Conservation (phyloP, 345 rosid genomes). For the Populus euphratica region DNA sequence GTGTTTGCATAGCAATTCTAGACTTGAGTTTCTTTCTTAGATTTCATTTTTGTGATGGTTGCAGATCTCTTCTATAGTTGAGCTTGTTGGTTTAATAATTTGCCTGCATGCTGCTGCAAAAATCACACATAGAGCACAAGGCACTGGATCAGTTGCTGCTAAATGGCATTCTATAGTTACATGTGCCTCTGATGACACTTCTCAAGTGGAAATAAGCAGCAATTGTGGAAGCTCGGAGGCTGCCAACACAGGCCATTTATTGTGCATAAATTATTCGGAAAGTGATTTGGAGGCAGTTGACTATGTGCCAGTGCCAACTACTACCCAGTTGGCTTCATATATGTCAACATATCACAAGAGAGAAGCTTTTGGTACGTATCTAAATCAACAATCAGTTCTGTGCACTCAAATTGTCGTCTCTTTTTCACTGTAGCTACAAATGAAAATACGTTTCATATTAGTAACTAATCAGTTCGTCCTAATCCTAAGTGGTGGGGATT, state of each 20-base stretch:
- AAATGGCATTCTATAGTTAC: conserved; percentile 33
- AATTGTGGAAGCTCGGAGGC: conserved; percentile 1
- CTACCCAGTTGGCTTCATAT: conserved; percentile 14
- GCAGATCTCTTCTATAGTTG: conserved; percentile 34
- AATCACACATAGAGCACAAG: conserved; percentile 37
- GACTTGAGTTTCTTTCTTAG: not conserved
- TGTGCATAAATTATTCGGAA: conserved; percentile 19
- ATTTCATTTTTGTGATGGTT: not conserved
- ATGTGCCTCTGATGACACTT: conserved; percentile 4
- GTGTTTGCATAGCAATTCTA: not conserved
- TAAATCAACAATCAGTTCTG: not conserved
- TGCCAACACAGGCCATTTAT: not conserved
- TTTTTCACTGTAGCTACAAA: not conserved
- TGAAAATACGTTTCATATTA: not conserved
- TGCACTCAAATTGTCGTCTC: not conserved
- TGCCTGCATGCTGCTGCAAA: conserved; percentile 42
- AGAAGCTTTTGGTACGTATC: conserved; percentile 35
- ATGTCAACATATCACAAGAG: conserved; percentile 30
- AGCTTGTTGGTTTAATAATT: conserved; percentile 34
- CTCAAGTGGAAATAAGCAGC: not conserved
- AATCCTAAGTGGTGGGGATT: not conserved
- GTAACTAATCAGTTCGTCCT: not conserved
- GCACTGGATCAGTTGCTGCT: conserved; percentile 29
- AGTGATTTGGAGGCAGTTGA: conserved; percentile 23
- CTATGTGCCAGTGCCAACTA: conserved; percentile 22